Conservation (phyloP, 1,284 basidiomycete genomes). For the Austropuccinia psidii region DNA sequence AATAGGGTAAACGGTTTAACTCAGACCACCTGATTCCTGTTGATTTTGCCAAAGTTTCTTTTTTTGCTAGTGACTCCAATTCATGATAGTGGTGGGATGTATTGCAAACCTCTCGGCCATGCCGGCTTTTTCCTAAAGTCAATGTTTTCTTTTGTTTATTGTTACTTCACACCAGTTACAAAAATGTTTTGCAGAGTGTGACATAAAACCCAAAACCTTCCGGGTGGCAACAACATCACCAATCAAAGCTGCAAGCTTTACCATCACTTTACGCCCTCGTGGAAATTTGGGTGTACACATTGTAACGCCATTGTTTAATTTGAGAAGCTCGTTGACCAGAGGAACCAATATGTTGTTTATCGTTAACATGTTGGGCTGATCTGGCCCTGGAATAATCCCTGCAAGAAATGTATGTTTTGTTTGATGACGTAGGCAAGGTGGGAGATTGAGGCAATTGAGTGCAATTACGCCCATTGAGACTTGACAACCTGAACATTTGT, state of each 20-base stretch:
- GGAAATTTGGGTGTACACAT: neutral
- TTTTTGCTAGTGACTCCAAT: too few species aligned
- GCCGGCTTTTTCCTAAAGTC: too few species aligned
- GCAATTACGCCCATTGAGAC: neutral
- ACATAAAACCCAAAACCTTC: conserved; percentile 4
- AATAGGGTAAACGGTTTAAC: conserved; percentile 6
- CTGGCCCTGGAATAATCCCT: conserved; percentile 3
- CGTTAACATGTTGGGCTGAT: neutral
- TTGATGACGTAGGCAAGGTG: neutral
- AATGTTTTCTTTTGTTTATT: too few species aligned
- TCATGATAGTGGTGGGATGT: neutral
- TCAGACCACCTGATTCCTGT: conserved; percentile 16
- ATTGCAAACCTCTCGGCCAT: too few species aligned
- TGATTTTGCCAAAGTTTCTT: neutral
- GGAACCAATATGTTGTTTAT: neutral
- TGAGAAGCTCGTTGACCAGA: neutral
- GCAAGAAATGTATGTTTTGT: neutral
- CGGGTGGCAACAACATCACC: conserved; percentile 3
- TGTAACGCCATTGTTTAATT: neutral
- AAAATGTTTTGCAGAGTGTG: neutral
- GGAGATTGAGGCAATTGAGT: conserved; percentile 23
- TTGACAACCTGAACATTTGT: conserved; percentile 3
- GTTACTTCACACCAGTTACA: conserved; percentile 18
- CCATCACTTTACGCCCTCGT: neutral
- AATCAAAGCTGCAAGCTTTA: neutral